phyloP scores from a whole-genome alignment of 179 eudicot genomes.

The Silene noctiflora region DNA sequence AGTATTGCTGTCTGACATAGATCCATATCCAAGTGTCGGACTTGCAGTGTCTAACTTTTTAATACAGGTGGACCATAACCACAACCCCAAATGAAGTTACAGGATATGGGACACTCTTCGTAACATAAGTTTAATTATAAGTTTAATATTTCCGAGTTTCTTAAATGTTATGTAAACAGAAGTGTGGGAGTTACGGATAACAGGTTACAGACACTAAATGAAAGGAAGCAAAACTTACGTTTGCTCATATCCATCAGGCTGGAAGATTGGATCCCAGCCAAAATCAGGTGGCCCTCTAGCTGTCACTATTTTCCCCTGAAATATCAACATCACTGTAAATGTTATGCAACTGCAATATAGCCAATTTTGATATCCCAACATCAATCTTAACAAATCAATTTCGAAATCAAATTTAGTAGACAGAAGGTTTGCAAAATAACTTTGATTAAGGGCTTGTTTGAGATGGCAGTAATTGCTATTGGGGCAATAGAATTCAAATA shows the following conservation, averaged over 20 bases:
- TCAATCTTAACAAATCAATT: neutral
- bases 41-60: no score
- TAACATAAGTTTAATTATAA: no score
- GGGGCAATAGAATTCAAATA: no score
- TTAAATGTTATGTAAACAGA: no score
- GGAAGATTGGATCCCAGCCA: constrained; percentile 96
- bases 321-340: constrained; percentile 12
- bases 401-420: neutral
- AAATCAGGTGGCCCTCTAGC: constrained; percentile 92
- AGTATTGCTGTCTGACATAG: neutral
- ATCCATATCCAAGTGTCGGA: no score
- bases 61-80: no score
- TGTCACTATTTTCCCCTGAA: constrained; percentile 83
- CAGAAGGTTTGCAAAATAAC: neutral
- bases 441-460: no score
- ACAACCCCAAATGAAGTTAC: no score
- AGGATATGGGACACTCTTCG: no score
- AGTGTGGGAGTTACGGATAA: no score
- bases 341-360: neutral
- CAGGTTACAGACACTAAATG: neutral
- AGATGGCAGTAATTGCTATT: no score
- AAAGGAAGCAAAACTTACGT: constrained; percentile 47
- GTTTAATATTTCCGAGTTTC: no score
- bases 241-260: constrained; percentile 83
- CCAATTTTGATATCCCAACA: neutral